phyloP scores from a whole-genome alignment of 1,284 basidiomycete species.

The Cerioporus squamosus region DNA sequence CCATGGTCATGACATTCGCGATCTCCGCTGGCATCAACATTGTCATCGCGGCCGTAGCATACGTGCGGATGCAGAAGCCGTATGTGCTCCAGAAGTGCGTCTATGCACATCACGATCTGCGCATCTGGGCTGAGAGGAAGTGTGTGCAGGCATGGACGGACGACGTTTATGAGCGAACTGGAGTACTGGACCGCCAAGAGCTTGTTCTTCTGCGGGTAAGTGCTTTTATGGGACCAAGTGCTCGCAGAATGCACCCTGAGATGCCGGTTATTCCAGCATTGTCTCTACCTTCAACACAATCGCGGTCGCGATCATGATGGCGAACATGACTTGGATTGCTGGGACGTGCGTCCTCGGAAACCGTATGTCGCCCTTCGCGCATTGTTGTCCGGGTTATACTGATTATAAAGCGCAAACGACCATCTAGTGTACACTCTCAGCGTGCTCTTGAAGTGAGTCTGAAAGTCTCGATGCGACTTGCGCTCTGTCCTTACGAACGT shows the following conservation, averaged over 20 bases:
- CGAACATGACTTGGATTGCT: constrained; percentile 14
- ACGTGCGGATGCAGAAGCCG: constrained; percentile 17
- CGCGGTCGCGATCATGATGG: constrained; percentile 1
- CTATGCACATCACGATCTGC: background rate
- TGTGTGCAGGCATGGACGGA: constrained; percentile 5
- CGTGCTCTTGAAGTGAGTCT: constrained; percentile 16
- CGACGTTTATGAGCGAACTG: constrained; percentile 2
- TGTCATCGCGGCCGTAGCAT: constrained; percentile 5
- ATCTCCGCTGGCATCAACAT: constrained; percentile 11
- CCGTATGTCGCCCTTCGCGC: constrained; percentile 5
- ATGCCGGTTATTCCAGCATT: background rate
- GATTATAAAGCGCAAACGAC: too few relatives aligned
- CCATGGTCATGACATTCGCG: constrained; percentile 7
- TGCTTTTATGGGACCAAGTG: background rate
- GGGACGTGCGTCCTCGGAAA: constrained; percentile 19
- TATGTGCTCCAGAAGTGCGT: constrained; percentile 9
- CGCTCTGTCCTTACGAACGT: too few relatives aligned
- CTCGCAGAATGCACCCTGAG: background rate
- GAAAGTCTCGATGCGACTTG: background rate
- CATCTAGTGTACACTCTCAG: constrained; percentile 19
- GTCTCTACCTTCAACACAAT: constrained; percentile 15
- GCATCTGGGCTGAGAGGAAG: too few relatives aligned
- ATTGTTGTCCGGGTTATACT: too few relatives aligned
- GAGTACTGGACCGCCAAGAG: constrained; percentile 22
- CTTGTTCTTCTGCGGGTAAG: constrained; percentile 16